Percentiles rank a stretch among this genome's conserved stretches.
Evolutionary conservation across 1,284 basidiomycete genomes (phyloP).

Genomic region (Fomitiporia mediterranea): DNA sequence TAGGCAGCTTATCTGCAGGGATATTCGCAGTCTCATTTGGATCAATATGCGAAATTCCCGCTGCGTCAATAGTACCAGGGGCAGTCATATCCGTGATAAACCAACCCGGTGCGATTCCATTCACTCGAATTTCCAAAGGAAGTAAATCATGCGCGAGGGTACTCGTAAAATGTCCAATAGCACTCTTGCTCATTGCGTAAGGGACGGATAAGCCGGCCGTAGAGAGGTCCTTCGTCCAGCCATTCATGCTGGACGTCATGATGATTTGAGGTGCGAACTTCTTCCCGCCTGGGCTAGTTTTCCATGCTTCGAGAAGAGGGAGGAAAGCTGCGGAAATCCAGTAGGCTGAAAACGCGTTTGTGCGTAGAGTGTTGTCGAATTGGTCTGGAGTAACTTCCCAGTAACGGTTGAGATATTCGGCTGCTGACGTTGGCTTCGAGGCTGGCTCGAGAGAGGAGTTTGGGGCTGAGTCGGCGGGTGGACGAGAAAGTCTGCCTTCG

Average conservation of each 20-base stretch:
- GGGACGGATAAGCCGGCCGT: constrained; percentile 40
- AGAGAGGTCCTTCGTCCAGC: constrained; percentile 48
- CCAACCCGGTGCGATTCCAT: constrained; percentile 46
- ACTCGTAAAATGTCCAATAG: constrained; percentile 45
- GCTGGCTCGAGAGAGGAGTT: constrained; percentile 30
- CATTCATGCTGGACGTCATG: constrained; percentile 52
- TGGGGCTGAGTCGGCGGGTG: constrained; percentile 30
- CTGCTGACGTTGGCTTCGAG: constrained; percentile 30
- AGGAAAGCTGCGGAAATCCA: constrained; percentile 51
- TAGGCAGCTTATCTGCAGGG: constrained; percentile 19
- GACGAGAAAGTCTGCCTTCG: constrained; percentile 16
- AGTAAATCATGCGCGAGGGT: constrained; percentile 47
- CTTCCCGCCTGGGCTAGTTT: constrained; percentile 28
- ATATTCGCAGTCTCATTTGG: constrained; percentile 13
- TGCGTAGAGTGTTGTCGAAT: constrained; percentile 36
- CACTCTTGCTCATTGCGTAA: constrained; percentile 48
- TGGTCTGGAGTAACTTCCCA: constrained; percentile 38
- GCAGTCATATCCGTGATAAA: constrained; percentile 34
- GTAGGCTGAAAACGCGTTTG: constrained; percentile 45
- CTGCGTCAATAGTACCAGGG: constrained; percentile 29
- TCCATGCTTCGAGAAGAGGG: constrained; percentile 47
- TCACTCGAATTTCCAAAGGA: constrained; percentile 51
- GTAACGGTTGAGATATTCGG: constrained; percentile 35
- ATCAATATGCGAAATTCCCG: constrained; percentile 31
- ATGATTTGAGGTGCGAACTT: constrained; percentile 45